Percentiles rank a stretch among this genome's conserved stretches.
Evolutionary conservation across 106 monocot genomes (phyloP).

Genomic region (Iris macrosiphon): DNA sequence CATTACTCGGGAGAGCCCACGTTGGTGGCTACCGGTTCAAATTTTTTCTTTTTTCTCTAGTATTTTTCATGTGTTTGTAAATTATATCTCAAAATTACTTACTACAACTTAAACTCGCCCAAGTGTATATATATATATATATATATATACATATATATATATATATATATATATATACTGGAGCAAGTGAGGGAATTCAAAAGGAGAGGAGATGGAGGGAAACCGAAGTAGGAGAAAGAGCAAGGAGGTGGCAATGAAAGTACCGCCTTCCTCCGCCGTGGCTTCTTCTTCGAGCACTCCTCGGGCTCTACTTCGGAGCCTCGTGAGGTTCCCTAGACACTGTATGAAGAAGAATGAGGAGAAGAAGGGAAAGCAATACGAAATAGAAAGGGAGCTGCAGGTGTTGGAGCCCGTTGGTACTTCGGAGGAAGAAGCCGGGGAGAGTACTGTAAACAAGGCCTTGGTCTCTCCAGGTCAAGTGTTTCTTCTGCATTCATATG

Average conservation of each 20-base stretch:
- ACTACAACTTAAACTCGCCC: no score
- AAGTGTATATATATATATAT: no score
- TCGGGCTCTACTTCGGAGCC: slow-evolving; percentile 23
- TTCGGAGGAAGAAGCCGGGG: background rate
- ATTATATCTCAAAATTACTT: background rate
- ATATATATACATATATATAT: no score
- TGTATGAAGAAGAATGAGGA: slow-evolving; percentile 6
- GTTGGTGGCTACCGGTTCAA: background rate
- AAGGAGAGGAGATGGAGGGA: background rate
- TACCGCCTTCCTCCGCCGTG: background rate
- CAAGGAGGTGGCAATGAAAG: background rate
- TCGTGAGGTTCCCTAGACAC: slow-evolving; percentile 22
- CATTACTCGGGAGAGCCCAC: slow-evolving; percentile 11
- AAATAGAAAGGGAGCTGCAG: background rate
- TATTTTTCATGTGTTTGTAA: background rate
- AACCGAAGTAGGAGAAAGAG: slow-evolving; percentile 4
- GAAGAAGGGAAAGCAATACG: background rate
- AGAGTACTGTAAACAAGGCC: background rate
- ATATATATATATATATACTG: no score
- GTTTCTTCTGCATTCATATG: background rate
- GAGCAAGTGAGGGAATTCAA: background rate
- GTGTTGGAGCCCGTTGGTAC: background rate
- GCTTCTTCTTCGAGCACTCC: slow-evolving; percentile 16
- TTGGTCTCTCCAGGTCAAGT: background rate
- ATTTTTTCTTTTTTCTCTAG: background rate